Conservation (phyloP, 371 early-diverging fungal species). For the Syncephalastrum sp. region DNA sequence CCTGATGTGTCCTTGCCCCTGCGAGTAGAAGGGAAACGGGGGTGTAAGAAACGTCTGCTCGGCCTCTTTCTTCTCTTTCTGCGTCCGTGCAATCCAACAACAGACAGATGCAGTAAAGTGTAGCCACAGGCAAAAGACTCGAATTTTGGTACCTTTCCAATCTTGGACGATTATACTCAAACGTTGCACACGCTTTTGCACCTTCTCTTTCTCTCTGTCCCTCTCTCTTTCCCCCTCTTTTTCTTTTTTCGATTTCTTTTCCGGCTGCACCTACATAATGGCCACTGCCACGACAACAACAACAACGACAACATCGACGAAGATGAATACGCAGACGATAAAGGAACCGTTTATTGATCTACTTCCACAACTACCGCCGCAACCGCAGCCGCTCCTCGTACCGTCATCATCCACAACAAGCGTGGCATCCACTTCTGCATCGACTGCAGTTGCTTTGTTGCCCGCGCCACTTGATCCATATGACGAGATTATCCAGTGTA, state of each 20-base stretch:
- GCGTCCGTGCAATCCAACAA: no score
- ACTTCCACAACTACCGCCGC: no score
- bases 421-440: neutral
- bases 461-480: neutral
- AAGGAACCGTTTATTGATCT: no score
- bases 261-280: neutral
- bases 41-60: no score
- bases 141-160: no score
- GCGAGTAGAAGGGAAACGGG: neutral
- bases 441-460: neutral
- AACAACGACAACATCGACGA: no score
- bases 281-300: no score
- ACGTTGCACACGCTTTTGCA: neutral
- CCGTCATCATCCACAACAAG: constrained; percentile 5
- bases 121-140: no score
- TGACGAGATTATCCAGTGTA: constrained; percentile 5
- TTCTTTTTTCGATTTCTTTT: constrained; percentile 3
- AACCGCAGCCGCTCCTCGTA: no score
- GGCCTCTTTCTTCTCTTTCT: neutral
- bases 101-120: no score
- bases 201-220: constrained; percentile 4
- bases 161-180: no score
- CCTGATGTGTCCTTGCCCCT: neutral
- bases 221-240: constrained; percentile 5
- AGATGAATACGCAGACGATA: no score